phyloP scores from a whole-genome alignment of 371 early-diverging fungal genomes.

The Mortierella sp. region DNA sequence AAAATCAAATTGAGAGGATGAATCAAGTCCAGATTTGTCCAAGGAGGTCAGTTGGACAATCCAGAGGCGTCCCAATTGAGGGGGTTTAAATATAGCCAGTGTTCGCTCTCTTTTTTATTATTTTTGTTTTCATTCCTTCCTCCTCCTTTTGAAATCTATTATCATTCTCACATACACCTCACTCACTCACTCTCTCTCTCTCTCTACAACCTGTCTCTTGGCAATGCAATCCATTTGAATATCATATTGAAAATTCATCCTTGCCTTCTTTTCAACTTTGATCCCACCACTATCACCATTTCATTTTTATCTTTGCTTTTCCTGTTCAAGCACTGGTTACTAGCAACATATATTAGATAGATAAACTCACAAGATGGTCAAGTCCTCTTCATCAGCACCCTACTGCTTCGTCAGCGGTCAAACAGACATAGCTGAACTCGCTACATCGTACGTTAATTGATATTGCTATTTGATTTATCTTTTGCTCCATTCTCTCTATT shows the following conservation, averaged over 20 bases:
- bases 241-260: too few relatives aligned
- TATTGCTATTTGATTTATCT: not conserved
- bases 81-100: slow-evolving; percentile 7
- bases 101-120: not conserved
- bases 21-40: slow-evolving; percentile 24
- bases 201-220: not conserved
- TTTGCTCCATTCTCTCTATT: not conserved
- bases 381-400: slow-evolving; percentile 39
- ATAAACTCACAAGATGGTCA: slow-evolving; percentile 35
- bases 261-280: too few relatives aligned
- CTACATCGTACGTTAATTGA: slow-evolving; percentile 46
- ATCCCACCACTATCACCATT: too few relatives aligned
- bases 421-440: slow-evolving; percentile 28
- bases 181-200: slow-evolving; percentile 3
- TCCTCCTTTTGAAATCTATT: not conserved
- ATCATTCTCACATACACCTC: not conserved
- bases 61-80: not conserved
- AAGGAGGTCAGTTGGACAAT: slow-evolving; percentile 38
- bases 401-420: slow-evolving; percentile 57
- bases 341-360: not conserved
- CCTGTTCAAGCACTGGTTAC: too few relatives aligned
- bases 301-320: too few relatives aligned
- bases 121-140: not conserved
- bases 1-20: not conserved
- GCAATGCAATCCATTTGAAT: too few relatives aligned